phyloP scores from a whole-genome alignment of 2,329 filamentous ascomycete species.

The Colletotrichum nymphaeae region DNA sequence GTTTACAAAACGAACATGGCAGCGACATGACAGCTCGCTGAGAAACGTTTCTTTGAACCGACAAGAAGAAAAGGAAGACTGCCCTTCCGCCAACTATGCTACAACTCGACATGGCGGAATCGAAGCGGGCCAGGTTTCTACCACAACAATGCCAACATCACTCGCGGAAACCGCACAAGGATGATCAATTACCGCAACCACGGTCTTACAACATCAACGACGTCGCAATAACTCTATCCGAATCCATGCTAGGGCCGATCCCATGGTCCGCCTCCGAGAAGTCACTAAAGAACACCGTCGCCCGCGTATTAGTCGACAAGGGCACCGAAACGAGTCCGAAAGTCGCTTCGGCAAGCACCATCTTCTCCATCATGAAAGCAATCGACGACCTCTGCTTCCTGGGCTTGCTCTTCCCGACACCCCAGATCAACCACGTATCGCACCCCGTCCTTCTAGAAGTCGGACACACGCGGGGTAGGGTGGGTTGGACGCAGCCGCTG shows the following conservation, averaged over 20 bases:
- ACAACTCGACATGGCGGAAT: slow-evolving; percentile 14
- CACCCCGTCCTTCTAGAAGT: slow-evolving; percentile 28
- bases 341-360: background rate
- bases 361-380: slow-evolving; percentile 28
- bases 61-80: background rate
- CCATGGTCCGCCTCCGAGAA: slow-evolving; percentile 24
- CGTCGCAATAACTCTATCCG: slow-evolving; percentile 25
- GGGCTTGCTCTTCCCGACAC: slow-evolving; percentile 22
- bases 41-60: background rate
- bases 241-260: slow-evolving; percentile 13
- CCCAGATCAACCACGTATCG: slow-evolving; percentile 26
- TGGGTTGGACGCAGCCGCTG: slow-evolving; percentile 31
- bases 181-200: slow-evolving; percentile 1
- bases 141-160: slow-evolving; percentile 20
- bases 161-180: background rate
- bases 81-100: background rate
- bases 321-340: slow-evolving; percentile 15
- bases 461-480: slow-evolving; percentile 23
- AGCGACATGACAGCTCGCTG: background rate
- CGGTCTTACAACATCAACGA: slow-evolving; percentile 28
- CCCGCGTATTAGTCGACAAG: slow-evolving; percentile 17
- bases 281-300: slow-evolving; percentile 13
- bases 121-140: slow-evolving; percentile 3
- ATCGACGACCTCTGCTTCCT: slow-evolving; percentile 28
- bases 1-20: slow-evolving; percentile 7